Evolutionary conservation across 371 early-diverging fungal genomes (phyloP), one percentile per base, ranked within the genome.

Genomic region (Mucor piriformis): DNA sequence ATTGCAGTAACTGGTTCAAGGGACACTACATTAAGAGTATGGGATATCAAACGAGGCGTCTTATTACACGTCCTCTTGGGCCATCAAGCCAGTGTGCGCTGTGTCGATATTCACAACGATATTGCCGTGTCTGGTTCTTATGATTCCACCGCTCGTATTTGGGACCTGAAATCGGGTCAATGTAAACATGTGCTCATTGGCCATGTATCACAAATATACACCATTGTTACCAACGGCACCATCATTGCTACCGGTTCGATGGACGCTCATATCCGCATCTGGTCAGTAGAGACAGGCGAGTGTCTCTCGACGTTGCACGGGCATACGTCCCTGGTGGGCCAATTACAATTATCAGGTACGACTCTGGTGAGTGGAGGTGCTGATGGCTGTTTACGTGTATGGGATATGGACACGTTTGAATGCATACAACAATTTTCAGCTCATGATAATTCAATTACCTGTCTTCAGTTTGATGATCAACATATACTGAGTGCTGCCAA

Each of bases 1-100:
- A 74, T 88, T 29, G 85, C 92, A 16, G 88, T 96, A 13, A 92
- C 92, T 3, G 98, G 96, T 5, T 93, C 94, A 8, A 80, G 96
- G 32, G 97, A 98, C 69, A 86, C 91, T 2, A 90, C 91, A 2
- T 66, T 94, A 6, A 83, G 93, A 11, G 92, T 93, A 20, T 94
- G 92, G 84, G 87, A 87, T 65, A 84, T 92, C n/a, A 81, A 87
- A 44, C 86, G 88, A 24, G 86, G 84, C 43, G 75, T 77, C 27
- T 59, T 84, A 29, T 21, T 77, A 20, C 84, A 87, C 72, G 63
- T 87, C 72, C 54, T 92, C 67, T 43, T 77, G 56, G 81, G 99
- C 72, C 76, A 94, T 83, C 74, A 91, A 66, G 88, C 92, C 11
- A 83, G 85, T 48, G 95, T 94, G 4, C 77, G 88, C 43, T 90